These are phyloP conservation scores for Rhynchosporium secalis DNA, from an alignment of 2,329 filamentous ascomycete species.

Conservation along the genomic window DNA sequence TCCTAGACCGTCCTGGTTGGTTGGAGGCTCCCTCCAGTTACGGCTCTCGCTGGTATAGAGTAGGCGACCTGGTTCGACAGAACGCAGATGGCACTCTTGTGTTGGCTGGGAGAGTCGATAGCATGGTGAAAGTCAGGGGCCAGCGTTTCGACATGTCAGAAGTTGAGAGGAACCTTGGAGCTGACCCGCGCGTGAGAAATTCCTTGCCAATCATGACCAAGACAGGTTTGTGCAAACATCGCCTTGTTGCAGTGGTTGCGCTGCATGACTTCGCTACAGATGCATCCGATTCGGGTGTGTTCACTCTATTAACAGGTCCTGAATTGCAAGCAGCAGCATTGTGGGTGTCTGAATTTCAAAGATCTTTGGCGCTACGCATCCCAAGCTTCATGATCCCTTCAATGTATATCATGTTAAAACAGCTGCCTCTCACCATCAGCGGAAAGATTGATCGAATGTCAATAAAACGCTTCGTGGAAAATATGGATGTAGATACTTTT, in stretches of 20 bases:
- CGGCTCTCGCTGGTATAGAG: slow-evolving; percentile 51
- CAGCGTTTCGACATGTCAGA: slow-evolving; percentile 60
- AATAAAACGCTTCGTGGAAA: not conserved
- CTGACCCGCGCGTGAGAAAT: slow-evolving; percentile 1
- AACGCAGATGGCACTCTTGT: slow-evolving; percentile 50
- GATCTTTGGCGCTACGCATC: not conserved
- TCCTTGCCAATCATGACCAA: slow-evolving; percentile 9
- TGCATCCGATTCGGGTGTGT: not conserved
- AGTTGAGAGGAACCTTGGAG: slow-evolving; percentile 40
- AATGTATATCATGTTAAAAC: slow-evolving; percentile 11
- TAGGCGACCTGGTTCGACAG: slow-evolving; percentile 59
- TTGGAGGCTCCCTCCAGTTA: slow-evolving; percentile 44
- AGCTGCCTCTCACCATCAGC: slow-evolving; percentile 1
- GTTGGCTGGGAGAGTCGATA: slow-evolving; percentile 63
- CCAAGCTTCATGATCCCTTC: slow-evolving; percentile 10
- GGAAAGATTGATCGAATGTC: slow-evolving; percentile 14
- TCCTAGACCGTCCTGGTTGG: slow-evolving; percentile 56
- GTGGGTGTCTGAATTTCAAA: not conserved
- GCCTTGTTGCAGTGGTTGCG: slow-evolving; percentile 10
- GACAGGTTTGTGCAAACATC: slow-evolving; percentile 15
- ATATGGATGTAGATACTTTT: slow-evolving; percentile 11
- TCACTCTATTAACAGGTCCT: not conserved
- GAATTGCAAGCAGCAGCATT: not conserved
- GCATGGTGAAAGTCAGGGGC: slow-evolving; percentile 66
- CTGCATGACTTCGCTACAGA: slow-evolving; percentile 2